Conservation (phyloP, 805 yeast genomes). For the Candida methanosorbosa region DNA sequence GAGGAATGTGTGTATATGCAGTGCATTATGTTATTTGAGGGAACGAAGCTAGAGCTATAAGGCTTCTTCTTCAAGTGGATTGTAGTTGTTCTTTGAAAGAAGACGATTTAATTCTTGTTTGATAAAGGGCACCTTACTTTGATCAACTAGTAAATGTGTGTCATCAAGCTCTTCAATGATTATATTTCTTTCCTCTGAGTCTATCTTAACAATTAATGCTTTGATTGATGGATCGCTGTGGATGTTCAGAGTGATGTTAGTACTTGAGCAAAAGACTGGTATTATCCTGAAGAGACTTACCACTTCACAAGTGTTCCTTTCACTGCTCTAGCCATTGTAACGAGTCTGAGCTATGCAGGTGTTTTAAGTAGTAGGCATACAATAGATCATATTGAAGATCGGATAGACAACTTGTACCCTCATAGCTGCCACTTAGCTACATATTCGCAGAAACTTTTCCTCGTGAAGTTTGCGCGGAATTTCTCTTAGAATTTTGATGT, state of each 20-base stretch:
- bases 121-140: conserved; percentile 63
- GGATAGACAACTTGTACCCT: no score
- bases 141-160: conserved; percentile 78
- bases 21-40: no score
- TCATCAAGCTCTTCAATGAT: conserved; percentile 78
- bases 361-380: no score
- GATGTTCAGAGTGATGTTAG: conserved; percentile 1
- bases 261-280: neutral
- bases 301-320: conserved; percentile 45
- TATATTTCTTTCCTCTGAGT: conserved; percentile 66
- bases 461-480: no score
- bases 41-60: no score
- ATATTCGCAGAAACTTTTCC: no score
- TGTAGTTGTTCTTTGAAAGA: conserved; percentile 76
- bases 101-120: conserved; percentile 70
- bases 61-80: conserved; percentile 66
- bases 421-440: no score
- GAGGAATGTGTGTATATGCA: no score
- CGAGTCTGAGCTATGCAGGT: no score
- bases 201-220: conserved; percentile 79
- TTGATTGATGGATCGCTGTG: conserved; percentile 82
- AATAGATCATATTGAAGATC: no score
- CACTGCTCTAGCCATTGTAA: conserved; percentile 41
- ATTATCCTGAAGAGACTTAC: no score
- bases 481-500: no score